Evolutionary conservation across 1,284 basidiomycete genomes (phyloP), one percentile per base, ranked within the genome.

Genomic region (Bondarzewia mesenterica): DNA sequence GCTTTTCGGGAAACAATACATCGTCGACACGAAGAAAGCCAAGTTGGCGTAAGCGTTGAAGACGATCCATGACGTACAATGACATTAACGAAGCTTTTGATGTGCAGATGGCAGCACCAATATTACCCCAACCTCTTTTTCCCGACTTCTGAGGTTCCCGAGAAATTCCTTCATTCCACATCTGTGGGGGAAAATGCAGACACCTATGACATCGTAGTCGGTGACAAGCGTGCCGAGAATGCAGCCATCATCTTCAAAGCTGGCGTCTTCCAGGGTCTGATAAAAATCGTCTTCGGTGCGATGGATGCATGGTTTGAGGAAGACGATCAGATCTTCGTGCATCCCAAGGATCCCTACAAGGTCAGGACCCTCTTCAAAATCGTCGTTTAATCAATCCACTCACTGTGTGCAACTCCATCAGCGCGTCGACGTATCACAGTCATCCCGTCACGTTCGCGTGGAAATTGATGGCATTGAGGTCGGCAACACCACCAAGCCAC

Each of bases 271-370:
- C 61, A 63, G 12, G 75, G 74, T 1, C 63, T 82, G 22, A 62
- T 76, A 26, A 75, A 71, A 48, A 59, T 85, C 50, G 58, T 62
- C 14, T 81, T 80, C 49, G 60, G 60, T 16, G 69, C 70, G 14
- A 71, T 74, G 59, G 79, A 82, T 52, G 72, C 73, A 2, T 83
- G 81, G 81, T 80, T 83, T 48, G 80, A 84, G 62, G 82, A 84
- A 54, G 80, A 82, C 39, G 78, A 84, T 48, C 60, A 75, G 51
- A 72, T 82, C 29, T 78, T 70, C 49, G 67, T 71, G 2, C 81
- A 85, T 53, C 77, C 80, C 6, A 82, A 78, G 55, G 80, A 85
- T 58, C 80, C 80, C 0, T 83, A 82, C 63, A 84, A 84, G 70
- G 81, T 81, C 8, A 43, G 57, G 22, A 2, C 25, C 29, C 15